These are phyloP conservation scores for Lichtheimia hyalospora DNA, from an alignment of 371 early-diverging fungal genomes.

Conservation along the genomic window DNA sequence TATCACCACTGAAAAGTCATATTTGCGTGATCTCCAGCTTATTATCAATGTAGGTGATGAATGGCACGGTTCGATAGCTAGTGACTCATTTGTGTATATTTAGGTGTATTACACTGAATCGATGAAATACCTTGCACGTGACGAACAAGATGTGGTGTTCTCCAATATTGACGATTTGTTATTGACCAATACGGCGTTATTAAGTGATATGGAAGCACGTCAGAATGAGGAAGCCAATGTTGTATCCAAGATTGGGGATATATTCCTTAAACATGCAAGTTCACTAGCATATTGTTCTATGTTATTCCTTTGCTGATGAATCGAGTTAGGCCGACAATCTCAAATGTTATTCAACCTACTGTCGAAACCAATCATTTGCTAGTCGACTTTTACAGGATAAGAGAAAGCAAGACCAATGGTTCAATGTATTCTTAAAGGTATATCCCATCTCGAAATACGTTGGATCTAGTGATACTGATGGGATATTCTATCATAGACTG, in stretches of 20 bases:
- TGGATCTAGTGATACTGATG: too few species aligned
- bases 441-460: too few species aligned
- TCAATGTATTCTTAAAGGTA: slow-evolving; percentile 69
- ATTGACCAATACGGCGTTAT: slow-evolving; percentile 67
- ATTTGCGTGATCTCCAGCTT: slow-evolving; percentile 80
- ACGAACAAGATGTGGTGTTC: slow-evolving; percentile 49
- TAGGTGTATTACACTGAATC: slow-evolving; percentile 56
- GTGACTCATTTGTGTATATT: background rate
- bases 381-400: slow-evolving; percentile 64
- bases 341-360: slow-evolving; percentile 65
- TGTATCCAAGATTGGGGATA: slow-evolving; percentile 57
- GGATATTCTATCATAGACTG: slow-evolving; percentile 25
- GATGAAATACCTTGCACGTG: slow-evolving; percentile 36
- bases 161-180: slow-evolving; percentile 74
- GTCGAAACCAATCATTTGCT: slow-evolving; percentile 67
- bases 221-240: slow-evolving; percentile 54
- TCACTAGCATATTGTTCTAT: background rate
- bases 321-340: slow-evolving; percentile 47
- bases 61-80: background rate
- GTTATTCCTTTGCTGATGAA: background rate
- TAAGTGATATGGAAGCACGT: slow-evolving; percentile 68
- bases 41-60: slow-evolving; percentile 64
- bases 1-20: slow-evolving; percentile 80
- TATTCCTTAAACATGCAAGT: slow-evolving; percentile 61
- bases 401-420: slow-evolving; percentile 49